Evolutionary conservation across 352 stramenopile genomes (phyloP), one percentile per base, ranked within the genome.

Genomic region (Peronospora belbahrii): DNA sequence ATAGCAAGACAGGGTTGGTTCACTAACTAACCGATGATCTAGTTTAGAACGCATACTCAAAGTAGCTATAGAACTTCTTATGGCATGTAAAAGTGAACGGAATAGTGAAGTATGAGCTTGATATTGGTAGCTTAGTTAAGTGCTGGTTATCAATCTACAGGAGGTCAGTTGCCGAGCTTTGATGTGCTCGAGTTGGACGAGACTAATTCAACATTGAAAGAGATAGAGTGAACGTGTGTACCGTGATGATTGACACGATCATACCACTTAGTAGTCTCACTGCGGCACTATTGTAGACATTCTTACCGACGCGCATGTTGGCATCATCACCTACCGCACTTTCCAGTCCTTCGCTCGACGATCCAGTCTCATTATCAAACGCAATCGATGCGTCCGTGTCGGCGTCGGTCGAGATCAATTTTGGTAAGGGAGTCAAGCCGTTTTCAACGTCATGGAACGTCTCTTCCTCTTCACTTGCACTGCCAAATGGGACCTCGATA

Each of bases 231-330:
- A 54, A 5, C 13, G 11, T 2, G 17, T 41, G 23, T 22, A 52
- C 0, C 30, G 22, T 23, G 7, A 49, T 34, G 7, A 48, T 47
- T 25, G 20, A 20, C 3, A 35, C 4, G 6, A 42, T 5, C 6
- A 36, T 32, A 13, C 2, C 14, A 17, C 33, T 19, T 4, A 37
- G 15, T 19, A 51, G 42, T 28, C 42, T 17, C 10, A 25, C 11
- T 15, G 32, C 3, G 23, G 35, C 24, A n/a, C 10, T 43, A 23
- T 18, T 47, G 30, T 24, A 18, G 18, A 32, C 4, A 2, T 39
- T 33, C 25, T 39, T 10, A 30, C 48, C 37, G 4, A 47, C 20
- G 17, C 23, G 17, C 55, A 55, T 55, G 36, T 53, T 55, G 14
- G 18, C 27, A 24, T 55, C 42, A 41, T 24, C 32, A 7, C 39